Evolutionary conservation across 1,139 yeast genomes (phyloP).

Genomic region (Taphrina pruni): DNA sequence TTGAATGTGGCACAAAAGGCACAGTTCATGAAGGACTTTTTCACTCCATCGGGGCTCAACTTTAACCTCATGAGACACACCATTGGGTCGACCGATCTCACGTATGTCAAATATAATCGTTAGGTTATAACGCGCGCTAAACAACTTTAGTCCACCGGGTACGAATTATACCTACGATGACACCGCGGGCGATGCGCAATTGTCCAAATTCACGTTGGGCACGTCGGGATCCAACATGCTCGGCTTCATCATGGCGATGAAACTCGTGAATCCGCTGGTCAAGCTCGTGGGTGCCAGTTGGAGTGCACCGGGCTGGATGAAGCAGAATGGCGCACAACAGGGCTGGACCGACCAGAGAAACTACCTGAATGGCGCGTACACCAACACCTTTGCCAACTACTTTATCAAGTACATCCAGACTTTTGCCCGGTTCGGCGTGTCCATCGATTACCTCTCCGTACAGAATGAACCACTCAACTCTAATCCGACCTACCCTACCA

Average conservation of each 20-base stretch:
- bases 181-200: slow-evolving; percentile 6
- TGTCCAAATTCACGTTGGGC: slow-evolving; percentile 1
- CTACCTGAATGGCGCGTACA: neutral
- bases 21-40: neutral
- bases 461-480: slow-evolving; percentile 20
- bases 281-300: slow-evolving; percentile 10
- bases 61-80: slow-evolving; percentile 18
- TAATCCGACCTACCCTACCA: slow-evolving; percentile 8
- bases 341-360: slow-evolving; percentile 8
- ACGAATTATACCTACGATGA: slow-evolving; percentile 15
- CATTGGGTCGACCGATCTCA: slow-evolving; percentile 10
- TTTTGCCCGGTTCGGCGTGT: neutral
- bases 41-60: neutral
- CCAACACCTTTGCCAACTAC: slow-evolving; percentile 10
- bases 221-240: slow-evolving; percentile 4
- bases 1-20: neutral
- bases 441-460: slow-evolving; percentile 1
- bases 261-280: neutral
- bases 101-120: neutral
- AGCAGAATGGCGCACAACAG: neutral
- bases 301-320: slow-evolving; percentile 17
- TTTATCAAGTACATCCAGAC: slow-evolving; percentile 12
- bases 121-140: neutral
- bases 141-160: neutral
- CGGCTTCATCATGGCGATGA: neutral